These are phyloP conservation scores for Aureobasidium pullulans DNA, from an alignment of 2,329 filamentous ascomycete genomes.

Conservation along the genomic window DNA sequence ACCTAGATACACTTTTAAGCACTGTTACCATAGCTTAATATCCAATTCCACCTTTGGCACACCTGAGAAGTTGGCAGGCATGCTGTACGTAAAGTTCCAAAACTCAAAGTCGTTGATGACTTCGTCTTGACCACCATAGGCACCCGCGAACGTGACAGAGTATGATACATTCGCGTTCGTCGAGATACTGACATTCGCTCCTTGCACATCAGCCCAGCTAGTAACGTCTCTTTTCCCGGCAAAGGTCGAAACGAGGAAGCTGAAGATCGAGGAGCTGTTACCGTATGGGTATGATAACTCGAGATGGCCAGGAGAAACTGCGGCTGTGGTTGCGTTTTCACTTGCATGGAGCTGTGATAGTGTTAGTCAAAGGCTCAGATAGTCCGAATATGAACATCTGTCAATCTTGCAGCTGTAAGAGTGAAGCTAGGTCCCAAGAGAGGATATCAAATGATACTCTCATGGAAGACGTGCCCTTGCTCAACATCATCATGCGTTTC, in stretches of 20 bases:
- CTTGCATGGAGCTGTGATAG: slow-evolving; percentile 30
- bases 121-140: slow-evolving; percentile 29
- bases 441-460: too few species aligned
- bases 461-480: too few species aligned
- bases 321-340: slow-evolving; percentile 34
- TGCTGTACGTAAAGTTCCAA: slow-evolving; percentile 34
- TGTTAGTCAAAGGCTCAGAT: background rate
- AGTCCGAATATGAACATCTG: too few species aligned
- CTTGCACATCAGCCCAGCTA: slow-evolving; percentile 43
- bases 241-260: slow-evolving; percentile 44
- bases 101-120: slow-evolving; percentile 36
- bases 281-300: slow-evolving; percentile 49
- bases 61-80: slow-evolving; percentile 8
- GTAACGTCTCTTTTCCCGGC: slow-evolving; percentile 37
- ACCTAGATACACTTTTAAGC: too few species aligned
- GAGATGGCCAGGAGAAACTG: slow-evolving; percentile 36
- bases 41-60: background rate
- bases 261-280: slow-evolving; percentile 43
- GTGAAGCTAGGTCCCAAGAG: too few species aligned
- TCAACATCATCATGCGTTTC: too few species aligned
- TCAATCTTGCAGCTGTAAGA: too few species aligned
- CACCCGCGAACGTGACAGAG: slow-evolving; percentile 39
- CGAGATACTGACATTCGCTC: slow-evolving; percentile 38
- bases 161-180: slow-evolving; percentile 39
- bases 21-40: background rate